phyloP scores from a whole-genome alignment of 768 basidiomycete species.

The Botryobasidium botryosum region DNA sequence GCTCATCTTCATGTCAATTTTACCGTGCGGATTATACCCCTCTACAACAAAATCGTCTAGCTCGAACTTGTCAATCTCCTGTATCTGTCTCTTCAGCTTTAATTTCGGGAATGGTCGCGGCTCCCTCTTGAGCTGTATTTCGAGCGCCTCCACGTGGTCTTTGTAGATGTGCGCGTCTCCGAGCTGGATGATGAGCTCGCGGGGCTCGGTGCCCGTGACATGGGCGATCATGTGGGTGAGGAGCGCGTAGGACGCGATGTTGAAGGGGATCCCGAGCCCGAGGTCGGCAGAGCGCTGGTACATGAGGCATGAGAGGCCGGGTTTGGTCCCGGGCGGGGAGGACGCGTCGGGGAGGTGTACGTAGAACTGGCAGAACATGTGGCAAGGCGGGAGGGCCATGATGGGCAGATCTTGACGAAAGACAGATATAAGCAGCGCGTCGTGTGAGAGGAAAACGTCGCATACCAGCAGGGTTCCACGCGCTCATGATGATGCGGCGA shows the following conservation, averaged over 20 bases:
- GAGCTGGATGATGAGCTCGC: constrained; percentile 87
- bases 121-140: constrained; percentile 58
- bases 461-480: constrained; percentile 95
- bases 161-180: constrained; percentile 95
- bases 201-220: constrained; percentile 69
- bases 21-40: constrained; percentile 68
- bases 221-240: constrained; percentile 97
- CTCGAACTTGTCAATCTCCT: constrained; percentile 63
- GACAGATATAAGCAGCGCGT: no score
- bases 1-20: constrained; percentile 94
- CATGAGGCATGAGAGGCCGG: constrained; percentile 84
- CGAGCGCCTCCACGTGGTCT: constrained; percentile 79
- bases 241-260: constrained; percentile 96
- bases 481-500: constrained; percentile 82
- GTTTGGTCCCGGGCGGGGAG: constrained; percentile 29
- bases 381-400: constrained; percentile 97
- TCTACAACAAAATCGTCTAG: constrained; percentile 72
- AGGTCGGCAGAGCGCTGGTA: constrained; percentile 96
- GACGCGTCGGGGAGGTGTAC: constrained; percentile 61
- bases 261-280: constrained; percentile 95
- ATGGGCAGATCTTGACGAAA: constrained; percentile 52
- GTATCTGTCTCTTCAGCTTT: constrained; percentile 46
- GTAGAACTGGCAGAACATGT: constrained; percentile 98
- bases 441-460: constrained; percentile 3
- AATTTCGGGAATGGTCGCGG: constrained; percentile 76